Base-by-base conservation (phyloP, 768 basidiomycete species). In the Trametes cingulata region DNA sequence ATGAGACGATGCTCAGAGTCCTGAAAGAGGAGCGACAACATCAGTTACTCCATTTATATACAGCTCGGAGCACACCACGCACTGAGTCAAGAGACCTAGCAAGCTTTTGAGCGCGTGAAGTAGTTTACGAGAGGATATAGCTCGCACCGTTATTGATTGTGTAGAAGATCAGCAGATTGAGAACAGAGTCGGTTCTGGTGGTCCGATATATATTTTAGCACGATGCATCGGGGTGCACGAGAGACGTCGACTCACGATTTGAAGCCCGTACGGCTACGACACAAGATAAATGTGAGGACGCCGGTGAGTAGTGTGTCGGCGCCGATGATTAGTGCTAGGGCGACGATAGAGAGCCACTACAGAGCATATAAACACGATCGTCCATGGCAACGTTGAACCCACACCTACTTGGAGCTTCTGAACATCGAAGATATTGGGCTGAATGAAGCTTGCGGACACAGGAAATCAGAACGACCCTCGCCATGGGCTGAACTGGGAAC, bases 91-190 rank as follows among this genome's bases (percentile, higher is more conserved):
- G 10, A 52, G 51, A 1, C 51, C 51, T 52, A 17, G 2, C 3
- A 6, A 15, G 29, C 10, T 13, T 2, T 52, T 7, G 35, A 29
- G 6, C 15, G 20, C 12, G 20, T 6, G 8, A 9, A 35, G 29
- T 6, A 6, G 5, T 8, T 36, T 17, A 36, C 33, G 50, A 29
- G n/a, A 2, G 46, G 6, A 45, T 6, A 25, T 37, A 33, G 33
- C 48, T 35, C 29, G 29, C 25, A 52, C 51, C 51, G 40, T 52
- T 52, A 39, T 52, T 52, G 22, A 52, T 29, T 5, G 39, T 52
- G 39, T 52, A 52, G 6, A 52, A 19, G 15, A 52, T 52, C 22
- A 52, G 39, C 2, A 29, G 1, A 13, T 29, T 52, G 10, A 52
- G 40, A 1, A 52, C 25, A 9, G 51, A 52, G 25, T 52, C 51